These are phyloP conservation scores for Plantago major DNA, from an alignment of 257 asterid genomes.

Conservation along the genomic window DNA sequence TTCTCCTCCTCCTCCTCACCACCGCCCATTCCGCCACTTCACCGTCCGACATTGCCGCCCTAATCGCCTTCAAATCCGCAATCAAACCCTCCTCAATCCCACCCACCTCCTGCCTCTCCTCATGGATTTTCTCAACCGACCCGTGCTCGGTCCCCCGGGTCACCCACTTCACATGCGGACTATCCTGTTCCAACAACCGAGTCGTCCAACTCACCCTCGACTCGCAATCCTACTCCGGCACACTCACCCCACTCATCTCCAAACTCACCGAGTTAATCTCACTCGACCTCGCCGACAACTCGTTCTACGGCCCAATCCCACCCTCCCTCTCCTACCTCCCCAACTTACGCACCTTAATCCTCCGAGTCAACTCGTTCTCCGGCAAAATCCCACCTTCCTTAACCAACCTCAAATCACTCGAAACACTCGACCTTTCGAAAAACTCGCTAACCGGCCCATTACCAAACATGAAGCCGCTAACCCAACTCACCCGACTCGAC, in stretches of 20 bases:
- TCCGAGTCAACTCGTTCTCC: slow-evolving; percentile 74
- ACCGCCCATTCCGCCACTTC: slow-evolving; percentile 37
- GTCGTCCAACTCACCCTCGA: slow-evolving; percentile 82
- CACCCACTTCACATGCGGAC: slow-evolving; percentile 75
- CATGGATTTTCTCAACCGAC: slow-evolving; percentile 87
- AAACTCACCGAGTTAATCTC: slow-evolving; percentile 55
- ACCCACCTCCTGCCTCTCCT: slow-evolving; percentile 69
- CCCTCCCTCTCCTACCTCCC: slow-evolving; percentile 38
- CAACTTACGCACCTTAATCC: slow-evolving; percentile 46
- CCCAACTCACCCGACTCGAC: slow-evolving; percentile 50
- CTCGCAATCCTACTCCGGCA: slow-evolving; percentile 70
- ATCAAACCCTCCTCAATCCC: slow-evolving; percentile 56
- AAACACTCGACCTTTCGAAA: slow-evolving; percentile 54
- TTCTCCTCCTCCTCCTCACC: slow-evolving; percentile 11
- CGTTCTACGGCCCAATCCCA: slow-evolving; percentile 68
- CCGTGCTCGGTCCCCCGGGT: slow-evolving; percentile 78
- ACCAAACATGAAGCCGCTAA: slow-evolving; percentile 40
- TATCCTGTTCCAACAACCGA: slow-evolving; percentile 62
- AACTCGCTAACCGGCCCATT: slow-evolving; percentile 55
- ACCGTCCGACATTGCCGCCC: slow-evolving; percentile 53
- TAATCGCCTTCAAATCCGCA: slow-evolving; percentile 68
- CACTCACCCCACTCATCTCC: slow-evolving; percentile 60
- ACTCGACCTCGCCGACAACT: slow-evolving; percentile 66
- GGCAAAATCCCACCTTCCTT: slow-evolving; percentile 64
- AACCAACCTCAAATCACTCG: slow-evolving; percentile 36